These are phyloP conservation scores for Kazachstania sp. DNA, from an alignment of 1,139 yeast species.

Conservation along the genomic window DNA sequence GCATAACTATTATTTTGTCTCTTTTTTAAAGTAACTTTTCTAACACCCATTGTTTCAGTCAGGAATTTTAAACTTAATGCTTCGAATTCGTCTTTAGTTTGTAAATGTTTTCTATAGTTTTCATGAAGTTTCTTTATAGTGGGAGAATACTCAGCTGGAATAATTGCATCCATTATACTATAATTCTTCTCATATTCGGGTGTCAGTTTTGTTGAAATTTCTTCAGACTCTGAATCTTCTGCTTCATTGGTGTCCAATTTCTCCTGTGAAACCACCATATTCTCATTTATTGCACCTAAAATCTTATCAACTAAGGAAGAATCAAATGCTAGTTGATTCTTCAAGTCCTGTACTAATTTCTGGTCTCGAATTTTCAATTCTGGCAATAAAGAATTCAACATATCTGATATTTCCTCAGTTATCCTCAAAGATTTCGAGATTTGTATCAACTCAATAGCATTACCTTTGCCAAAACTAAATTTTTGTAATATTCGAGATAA, in stretches of 20 bases:
- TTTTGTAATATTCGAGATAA: conserved; percentile 48
- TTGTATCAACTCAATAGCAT: conserved; percentile 38
- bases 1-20: conserved; percentile 25
- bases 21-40: conserved; percentile 18
- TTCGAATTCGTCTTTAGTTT: conserved; percentile 17
- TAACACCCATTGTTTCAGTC: conserved; percentile 16
- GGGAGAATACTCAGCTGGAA: conserved; percentile 15
- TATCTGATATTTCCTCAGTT: conserved; percentile 13
- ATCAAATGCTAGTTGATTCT: conserved; percentile 14
- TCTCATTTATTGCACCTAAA: conserved; percentile 19
- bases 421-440: conserved; percentile 36
- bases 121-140: conserved; percentile 16
- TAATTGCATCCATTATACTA: conserved; percentile 11
- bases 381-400: conserved; percentile 5
- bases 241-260: conserved; percentile 5
- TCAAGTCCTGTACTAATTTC: conserved; percentile 8
- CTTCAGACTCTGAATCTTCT: conserved; percentile 11
- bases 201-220: conserved; percentile 2
- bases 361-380: conserved; percentile 4
- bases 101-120: conserved; percentile 15
- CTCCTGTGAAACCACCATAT: conserved; percentile 10
- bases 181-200: too few relatives aligned
- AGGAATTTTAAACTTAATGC: conserved; percentile 16
- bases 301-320: conserved; percentile 16
- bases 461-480: conserved; percentile 39